Percentiles rank a stretch among this genome's conserved stretches.
Conservation (phyloP, 768 basidiomycete species). For the Exidia glandulosa region DNA sequence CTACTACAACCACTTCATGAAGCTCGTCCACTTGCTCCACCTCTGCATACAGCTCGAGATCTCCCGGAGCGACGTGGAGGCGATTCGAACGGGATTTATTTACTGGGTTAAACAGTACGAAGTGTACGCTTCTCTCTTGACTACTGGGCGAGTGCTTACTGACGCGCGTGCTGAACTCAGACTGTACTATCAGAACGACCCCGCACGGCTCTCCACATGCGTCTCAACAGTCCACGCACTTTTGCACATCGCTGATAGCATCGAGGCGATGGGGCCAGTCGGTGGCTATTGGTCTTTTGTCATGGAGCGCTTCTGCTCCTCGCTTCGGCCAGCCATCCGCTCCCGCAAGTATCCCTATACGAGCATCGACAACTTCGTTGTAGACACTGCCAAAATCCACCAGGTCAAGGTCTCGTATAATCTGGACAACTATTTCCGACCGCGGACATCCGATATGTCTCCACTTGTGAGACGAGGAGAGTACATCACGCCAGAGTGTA, state of each 20-base stretch:
- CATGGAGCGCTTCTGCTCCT: conserved; percentile 25
- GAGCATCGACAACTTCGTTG: conserved; percentile 17
- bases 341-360: conserved; percentile 19
- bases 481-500: conserved; percentile 11
- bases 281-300: conserved; percentile 26
- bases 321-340: conserved; percentile 14
- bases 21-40: conserved; percentile 27
- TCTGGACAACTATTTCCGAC: conserved; percentile 14
- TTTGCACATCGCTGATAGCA: conserved; percentile 22
- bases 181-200: conserved; percentile 22
- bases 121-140: conserved; percentile 16
- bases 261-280: conserved; percentile 20
- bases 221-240: conserved; percentile 23
- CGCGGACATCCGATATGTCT: conserved; percentile 16
- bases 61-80: conserved; percentile 14
- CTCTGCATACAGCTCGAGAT: conserved; percentile 27
- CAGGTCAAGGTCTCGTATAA: conserved; percentile 17
- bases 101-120: conserved; percentile 31
- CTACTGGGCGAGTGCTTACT: too few species aligned
- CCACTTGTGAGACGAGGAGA: conserved; percentile 13
- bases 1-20: conserved; percentile 33
- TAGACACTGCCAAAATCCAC: conserved; percentile 18
- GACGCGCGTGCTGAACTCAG: neutral
- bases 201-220: conserved; percentile 18
- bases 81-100: conserved; percentile 19